Evolutionary conservation across 164 flowering plant species (phyloP), one percentile per base, ranked within the genome.

Genomic region (Taxillus chinensis): DNA sequence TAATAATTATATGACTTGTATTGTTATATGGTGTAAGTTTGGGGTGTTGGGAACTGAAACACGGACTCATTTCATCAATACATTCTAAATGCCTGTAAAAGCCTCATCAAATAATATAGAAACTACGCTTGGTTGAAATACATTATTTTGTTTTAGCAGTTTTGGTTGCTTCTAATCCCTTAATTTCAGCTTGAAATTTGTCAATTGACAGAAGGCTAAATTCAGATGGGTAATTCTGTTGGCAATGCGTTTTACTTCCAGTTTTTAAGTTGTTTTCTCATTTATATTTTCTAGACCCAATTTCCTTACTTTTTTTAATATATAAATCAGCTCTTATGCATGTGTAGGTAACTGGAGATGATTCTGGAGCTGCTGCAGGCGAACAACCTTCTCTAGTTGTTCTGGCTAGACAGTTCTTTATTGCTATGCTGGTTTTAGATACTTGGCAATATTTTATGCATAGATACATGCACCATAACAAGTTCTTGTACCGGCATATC

Each of bases 391-490:
- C 93, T 53, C 37, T 80, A 6, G 2, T 82, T 16, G 79, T 77
- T 45, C 72, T 85, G 7, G 78, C 64, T 2, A 63, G 81, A 56
- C 98, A 92, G 73, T 82, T 93, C 50, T 40, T 89, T 45, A 71
- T 69, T 12, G 99, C 86, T 56, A 90, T 90, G 97, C 27, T 86
- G 46, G 84, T 90, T 15, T 14, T 93, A 57, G 97, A 93, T 62
- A 89, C 99, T 12, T 93, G 96, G 95, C 99, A 91, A 64, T 93
- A 91, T 71, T 89, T 95, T 60, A 83, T 86, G 89, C 99, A 95
- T 62, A 68, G 99, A 60, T 91, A 83, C 71, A 89, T 93, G 97
- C 99, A 93, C 64, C 87, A 86, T 45, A 91, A 91, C 83, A 95
- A 89, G 73, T 95, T 90, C 72, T 62, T 95, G 69, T 91, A 89